Percentiles rank a stretch among this genome's conserved stretches.
These are phyloP conservation scores for Nicotiana paniculata DNA, from an alignment of 257 asterid genomes.

Conservation along the genomic window DNA sequence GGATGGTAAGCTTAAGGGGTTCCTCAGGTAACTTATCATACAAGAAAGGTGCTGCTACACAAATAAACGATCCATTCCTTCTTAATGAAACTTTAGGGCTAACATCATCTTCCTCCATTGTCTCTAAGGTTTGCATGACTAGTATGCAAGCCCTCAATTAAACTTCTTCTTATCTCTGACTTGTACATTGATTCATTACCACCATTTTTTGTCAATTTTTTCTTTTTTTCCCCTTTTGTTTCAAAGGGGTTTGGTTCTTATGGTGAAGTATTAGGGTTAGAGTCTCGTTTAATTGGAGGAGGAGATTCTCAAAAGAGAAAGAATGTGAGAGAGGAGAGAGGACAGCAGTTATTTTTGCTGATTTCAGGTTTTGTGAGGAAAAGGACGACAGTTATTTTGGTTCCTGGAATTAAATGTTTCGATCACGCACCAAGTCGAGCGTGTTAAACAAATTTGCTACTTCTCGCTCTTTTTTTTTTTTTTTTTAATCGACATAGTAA, in stretches of 20 bases:
- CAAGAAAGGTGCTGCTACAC: conserved; percentile 10
- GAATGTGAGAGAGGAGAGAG: not conserved
- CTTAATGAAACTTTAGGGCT: conserved; percentile 8
- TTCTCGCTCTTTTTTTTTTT: too few species aligned
- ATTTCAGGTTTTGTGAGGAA: not conserved
- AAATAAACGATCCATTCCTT: conserved; percentile 3
- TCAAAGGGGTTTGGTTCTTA: not conserved
- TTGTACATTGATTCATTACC: not conserved
- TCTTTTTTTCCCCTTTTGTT: not conserved
- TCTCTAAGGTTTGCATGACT: not conserved
- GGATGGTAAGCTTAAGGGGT: conserved; percentile 17
- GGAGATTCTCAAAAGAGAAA: not conserved
- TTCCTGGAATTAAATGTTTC: not conserved
- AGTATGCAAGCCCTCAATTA: conserved; percentile 1
- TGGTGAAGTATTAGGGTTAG: conserved; percentile 16
- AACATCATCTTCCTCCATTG: conserved; percentile 7
- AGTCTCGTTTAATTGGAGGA: not conserved
- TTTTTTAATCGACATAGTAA: too few species aligned
- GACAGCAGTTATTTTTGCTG: not conserved
- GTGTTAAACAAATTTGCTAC: not conserved
- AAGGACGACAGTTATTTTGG: conserved; percentile 12
- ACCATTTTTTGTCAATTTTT: not conserved
- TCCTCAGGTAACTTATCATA: conserved; percentile 7
- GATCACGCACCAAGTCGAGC: not conserved
- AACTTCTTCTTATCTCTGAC: not conserved